Percentiles rank a stretch among this genome's conserved stretches.
These are phyloP conservation scores for Dorcoceras hygrometricum DNA, from an alignment of 257 asterid genomes.

Conservation along the genomic window DNA sequence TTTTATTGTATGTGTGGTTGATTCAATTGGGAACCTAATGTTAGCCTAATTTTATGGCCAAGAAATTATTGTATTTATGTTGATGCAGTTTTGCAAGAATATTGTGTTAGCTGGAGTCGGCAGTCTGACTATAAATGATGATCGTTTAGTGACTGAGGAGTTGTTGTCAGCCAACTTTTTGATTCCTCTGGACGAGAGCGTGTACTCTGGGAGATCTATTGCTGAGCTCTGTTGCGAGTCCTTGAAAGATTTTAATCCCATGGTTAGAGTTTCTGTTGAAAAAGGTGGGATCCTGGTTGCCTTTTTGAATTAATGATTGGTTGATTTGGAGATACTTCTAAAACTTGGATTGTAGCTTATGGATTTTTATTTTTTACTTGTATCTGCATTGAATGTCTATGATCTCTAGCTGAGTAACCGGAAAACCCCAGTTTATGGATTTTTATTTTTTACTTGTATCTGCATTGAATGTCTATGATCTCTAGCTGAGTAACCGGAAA, in stretches of 20 bases:
- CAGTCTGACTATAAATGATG: constrained; percentile 83
- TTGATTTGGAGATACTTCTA: constrained; percentile 8
- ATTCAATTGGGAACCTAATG: constrained; percentile 1
- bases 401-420: not conserved
- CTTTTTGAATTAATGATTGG: not conserved
- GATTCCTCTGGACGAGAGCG: constrained; percentile 51
- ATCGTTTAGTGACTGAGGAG: constrained; percentile 64
- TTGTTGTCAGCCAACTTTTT: constrained; percentile 72
- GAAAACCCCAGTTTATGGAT: no score
- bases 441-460: no score
- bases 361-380: not conserved
- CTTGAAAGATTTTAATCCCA: constrained; percentile 89
- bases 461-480: no score
- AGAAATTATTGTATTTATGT: not conserved
- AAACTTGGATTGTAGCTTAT: constrained; percentile 13
- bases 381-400: not conserved
- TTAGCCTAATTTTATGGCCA: not conserved
- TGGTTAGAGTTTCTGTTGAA: constrained; percentile 88
- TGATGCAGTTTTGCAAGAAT: constrained; percentile 90
- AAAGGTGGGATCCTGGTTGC: constrained; percentile 45
- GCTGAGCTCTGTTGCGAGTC: constrained; percentile 92
- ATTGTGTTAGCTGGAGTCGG: constrained; percentile 97
- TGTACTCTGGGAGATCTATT: constrained; percentile 53
- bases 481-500: no score
- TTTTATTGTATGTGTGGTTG: not conserved